Conservation (phyloP, 2,329 filamentous ascomycete species). For the Claviceps pazoutovae region DNA sequence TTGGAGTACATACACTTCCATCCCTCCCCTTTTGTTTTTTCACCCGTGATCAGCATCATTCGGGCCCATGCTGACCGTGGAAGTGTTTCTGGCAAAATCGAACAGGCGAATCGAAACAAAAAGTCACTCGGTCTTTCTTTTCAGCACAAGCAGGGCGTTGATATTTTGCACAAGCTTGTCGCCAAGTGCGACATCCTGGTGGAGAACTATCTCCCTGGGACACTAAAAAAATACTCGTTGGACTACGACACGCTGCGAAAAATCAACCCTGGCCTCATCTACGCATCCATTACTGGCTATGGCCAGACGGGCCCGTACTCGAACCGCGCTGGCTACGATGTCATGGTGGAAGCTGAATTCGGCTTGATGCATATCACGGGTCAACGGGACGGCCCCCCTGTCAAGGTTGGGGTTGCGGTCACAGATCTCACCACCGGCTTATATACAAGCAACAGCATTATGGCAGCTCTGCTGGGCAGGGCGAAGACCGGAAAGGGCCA, state of each 20-base stretch:
- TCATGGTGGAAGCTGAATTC: slow-evolving; percentile 98
- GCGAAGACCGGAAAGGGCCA: slow-evolving; percentile 67
- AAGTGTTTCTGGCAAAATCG: neutral
- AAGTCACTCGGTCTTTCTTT: slow-evolving; percentile 89
- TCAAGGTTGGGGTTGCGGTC: slow-evolving; percentile 94
- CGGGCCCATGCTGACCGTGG: neutral
- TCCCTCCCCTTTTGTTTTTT: neutral
- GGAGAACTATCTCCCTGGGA: slow-evolving; percentile 89
- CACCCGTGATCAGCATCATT: neutral
- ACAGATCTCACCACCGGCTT: slow-evolving; percentile 91
- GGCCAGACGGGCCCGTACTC: slow-evolving; percentile 89
- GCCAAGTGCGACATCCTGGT: slow-evolving; percentile 84
- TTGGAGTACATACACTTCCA: slow-evolving; percentile 48
- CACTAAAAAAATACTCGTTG: slow-evolving; percentile 78
- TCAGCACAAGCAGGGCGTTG: slow-evolving; percentile 67
- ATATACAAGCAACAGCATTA: slow-evolving; percentile 89
- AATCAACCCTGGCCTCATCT: slow-evolving; percentile 79
- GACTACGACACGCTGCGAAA: slow-evolving; percentile 70
- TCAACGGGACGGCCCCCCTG: slow-evolving; percentile 70
- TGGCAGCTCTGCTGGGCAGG: slow-evolving; percentile 77
- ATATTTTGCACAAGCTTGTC: slow-evolving; percentile 74
- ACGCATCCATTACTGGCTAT: slow-evolving; percentile 93
- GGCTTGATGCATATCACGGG: slow-evolving; percentile 98
- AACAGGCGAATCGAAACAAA: slow-evolving; percentile 88
- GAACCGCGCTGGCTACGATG: slow-evolving; percentile 83